phyloP scores from a whole-genome alignment of 2,329 filamentous ascomycete species.

The Trichoderma afroharzianum region DNA sequence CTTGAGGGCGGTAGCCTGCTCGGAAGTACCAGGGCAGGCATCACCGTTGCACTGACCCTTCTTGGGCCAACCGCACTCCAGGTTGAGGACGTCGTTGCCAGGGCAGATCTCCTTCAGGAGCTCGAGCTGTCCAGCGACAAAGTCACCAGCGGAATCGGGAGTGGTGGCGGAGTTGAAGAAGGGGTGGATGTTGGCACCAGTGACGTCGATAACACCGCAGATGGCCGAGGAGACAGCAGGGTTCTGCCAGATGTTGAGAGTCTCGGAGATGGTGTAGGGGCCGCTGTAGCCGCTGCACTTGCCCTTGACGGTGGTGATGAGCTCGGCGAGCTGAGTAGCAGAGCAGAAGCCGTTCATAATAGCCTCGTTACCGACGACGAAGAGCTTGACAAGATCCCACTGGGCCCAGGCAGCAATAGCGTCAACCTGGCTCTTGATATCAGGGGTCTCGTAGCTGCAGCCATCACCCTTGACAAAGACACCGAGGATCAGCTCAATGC shows the following conservation, averaged over 20 bases:
- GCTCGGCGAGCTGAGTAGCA: constrained; percentile 60
- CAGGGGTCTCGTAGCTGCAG: constrained; percentile 54
- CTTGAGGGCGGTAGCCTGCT: constrained; percentile 71
- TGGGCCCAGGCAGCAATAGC: constrained; percentile 68
- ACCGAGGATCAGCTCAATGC: constrained; percentile 79
- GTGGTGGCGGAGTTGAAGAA: constrained; percentile 78
- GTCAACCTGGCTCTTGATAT: constrained; percentile 68
- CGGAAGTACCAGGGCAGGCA: constrained; percentile 61
- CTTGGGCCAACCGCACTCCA: constrained; percentile 89
- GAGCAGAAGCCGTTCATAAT: constrained; percentile 70
- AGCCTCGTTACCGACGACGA: constrained; percentile 89
- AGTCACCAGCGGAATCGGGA: constrained; percentile 66
- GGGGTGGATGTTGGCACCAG: constrained; percentile 84
- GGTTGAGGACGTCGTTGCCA: constrained; percentile 70
- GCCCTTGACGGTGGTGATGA: constrained; percentile 65
- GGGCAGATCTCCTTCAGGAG: constrained; percentile 68
- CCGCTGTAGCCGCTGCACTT: constrained; percentile 72
- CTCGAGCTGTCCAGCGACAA: constrained; percentile 70
- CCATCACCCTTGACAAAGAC: constrained; percentile 72
- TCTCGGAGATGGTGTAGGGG: constrained; percentile 80
- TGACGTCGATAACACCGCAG: constrained; percentile 72
- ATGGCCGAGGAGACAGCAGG: constrained; percentile 54
- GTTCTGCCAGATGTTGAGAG: constrained; percentile 72
- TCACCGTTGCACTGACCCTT: constrained; percentile 65
- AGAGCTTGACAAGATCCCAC: constrained; percentile 72